Conservation (phyloP, 495 filamentous ascomycete genomes). For the Aspergillus coremiiformis region DNA sequence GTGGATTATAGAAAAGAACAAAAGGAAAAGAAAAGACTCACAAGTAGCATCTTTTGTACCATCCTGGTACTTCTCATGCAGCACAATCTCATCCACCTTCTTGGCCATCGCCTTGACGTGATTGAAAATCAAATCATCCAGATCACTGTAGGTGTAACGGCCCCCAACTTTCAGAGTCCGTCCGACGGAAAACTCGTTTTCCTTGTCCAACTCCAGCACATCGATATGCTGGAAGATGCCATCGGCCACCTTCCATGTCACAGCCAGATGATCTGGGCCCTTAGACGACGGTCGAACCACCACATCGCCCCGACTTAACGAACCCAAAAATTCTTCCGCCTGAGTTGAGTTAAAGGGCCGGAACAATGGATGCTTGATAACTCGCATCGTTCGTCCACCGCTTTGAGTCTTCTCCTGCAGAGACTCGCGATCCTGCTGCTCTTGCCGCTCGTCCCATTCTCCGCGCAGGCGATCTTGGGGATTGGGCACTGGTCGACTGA, state of each 20-base stretch:
- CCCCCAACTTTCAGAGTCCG: slow-evolving; percentile 73
- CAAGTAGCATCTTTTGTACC: slow-evolving; percentile 75
- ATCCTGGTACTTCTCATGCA: slow-evolving; percentile 82
- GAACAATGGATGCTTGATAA: slow-evolving; percentile 96
- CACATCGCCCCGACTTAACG: slow-evolving; percentile 76
- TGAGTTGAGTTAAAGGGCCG: slow-evolving; percentile 85
- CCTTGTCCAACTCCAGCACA: slow-evolving; percentile 92
- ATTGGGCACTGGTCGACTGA: slow-evolving; percentile 61
- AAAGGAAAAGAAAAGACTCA: slow-evolving; percentile 46
- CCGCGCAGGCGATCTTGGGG: slow-evolving; percentile 60
- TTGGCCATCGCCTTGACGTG: slow-evolving; percentile 96
- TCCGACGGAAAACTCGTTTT: slow-evolving; percentile 90
- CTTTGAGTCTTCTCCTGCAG: slow-evolving; percentile 73
- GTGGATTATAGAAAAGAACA: too few relatives aligned
- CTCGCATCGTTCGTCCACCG: slow-evolving; percentile 75
- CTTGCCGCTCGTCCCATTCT: slow-evolving; percentile 81
- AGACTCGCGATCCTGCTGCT: slow-evolving; percentile 68
- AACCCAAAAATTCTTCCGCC: slow-evolving; percentile 87
- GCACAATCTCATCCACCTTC: slow-evolving; percentile 94
- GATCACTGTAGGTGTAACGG: slow-evolving; percentile 85
- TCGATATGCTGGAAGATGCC: slow-evolving; percentile 95
- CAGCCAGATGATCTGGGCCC: slow-evolving; percentile 85
- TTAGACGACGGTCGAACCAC: slow-evolving; percentile 93
- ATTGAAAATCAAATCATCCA: slow-evolving; percentile 94
- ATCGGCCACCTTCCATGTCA: slow-evolving; percentile 98